Base-by-base conservation (phyloP, 352 stramenopile genomes). In the Globisporangium nodosum region DNA sequence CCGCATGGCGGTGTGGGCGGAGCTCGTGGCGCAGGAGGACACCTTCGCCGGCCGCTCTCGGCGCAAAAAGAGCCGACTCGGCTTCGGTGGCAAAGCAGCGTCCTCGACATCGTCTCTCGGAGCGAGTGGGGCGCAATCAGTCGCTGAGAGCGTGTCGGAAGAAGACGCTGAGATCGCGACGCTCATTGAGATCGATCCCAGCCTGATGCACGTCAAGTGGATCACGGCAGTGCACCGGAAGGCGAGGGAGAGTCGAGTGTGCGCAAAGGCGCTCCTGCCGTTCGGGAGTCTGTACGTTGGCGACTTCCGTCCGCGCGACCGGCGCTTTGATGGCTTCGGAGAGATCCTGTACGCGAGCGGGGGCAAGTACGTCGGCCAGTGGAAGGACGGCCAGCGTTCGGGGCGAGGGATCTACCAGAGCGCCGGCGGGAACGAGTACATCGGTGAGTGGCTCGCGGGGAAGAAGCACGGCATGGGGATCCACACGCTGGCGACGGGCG, bases 291-390 rank as follows among this genome's bases (percentile, higher is more conserved):
- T 93, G 11, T 93, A 90, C 52, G 66, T 95, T 11, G 88, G 89
- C 3, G 77, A 91, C 40, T 95, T 92, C 54, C 46, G 61, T 4
- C 40, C 59, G 15, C 62, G 61, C 15, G 56, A 76, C 15, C 75
- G 76, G 3, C 63, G 37, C 27, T 85, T 89, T 47, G 69, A 97
- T 40, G 91, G 91, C 1, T 61, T 96, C 18, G 92, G 92, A 3
- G 78, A 96, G 54, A 68, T 97, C n/a, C 71, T 83, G 13, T 96
- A 97, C 65, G 59, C 64, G 2, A 76, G 89, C 52, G 91, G 92
- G 1, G 84, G 86, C 43, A 73, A 72, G 12, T 98, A 97, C 65
- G 72, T 76, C 27, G 93, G 92, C 12, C 72, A 91, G 57, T 98
- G 88, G 79, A 63, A 66, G 35, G 51, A 74, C 39, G 90, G 84